A percentile compares a stretch with the other conserved stretches of the same genome.
phyloP scores from a whole-genome alignment of 805 yeast species.

The Yarrowia deformans region DNA sequence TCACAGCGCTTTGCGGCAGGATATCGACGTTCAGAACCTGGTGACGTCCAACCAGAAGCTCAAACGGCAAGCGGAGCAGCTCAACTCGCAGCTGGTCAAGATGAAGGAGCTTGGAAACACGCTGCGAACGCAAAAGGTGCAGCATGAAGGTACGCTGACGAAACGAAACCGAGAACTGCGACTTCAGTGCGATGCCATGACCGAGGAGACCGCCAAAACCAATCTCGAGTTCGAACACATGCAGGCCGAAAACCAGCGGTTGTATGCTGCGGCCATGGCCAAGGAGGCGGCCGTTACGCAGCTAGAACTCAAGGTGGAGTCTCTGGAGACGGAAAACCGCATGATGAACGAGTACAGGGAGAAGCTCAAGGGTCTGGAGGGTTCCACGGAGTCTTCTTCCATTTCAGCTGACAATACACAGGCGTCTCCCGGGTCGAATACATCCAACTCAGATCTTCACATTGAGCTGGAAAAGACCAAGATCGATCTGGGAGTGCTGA shows the following conservation, averaged over 20 bases:
- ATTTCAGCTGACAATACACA: neutral
- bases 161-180: constrained; percentile 49
- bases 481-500: constrained; percentile 37
- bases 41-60: constrained; percentile 47
- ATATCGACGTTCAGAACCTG: constrained; percentile 48
- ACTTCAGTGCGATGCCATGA: constrained; percentile 44
- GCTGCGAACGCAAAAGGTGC: constrained; percentile 50
- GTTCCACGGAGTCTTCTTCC: neutral
- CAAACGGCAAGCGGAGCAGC: constrained; percentile 44
- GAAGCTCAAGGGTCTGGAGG: constrained; percentile 13
- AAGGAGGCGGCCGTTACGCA: constrained; percentile 47
- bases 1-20: constrained; percentile 46
- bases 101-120: constrained; percentile 49
- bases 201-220: constrained; percentile 44
- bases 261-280: constrained; percentile 49
- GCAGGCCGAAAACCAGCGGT: constrained; percentile 47
- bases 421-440: constrained; percentile 4
- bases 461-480: constrained; percentile 25
- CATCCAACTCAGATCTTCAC: constrained; percentile 28
- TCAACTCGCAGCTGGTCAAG: constrained; percentile 48
- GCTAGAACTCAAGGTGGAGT: constrained; percentile 43
- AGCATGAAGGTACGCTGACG: constrained; percentile 51
- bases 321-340: constrained; percentile 17
- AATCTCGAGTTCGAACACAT: constrained; percentile 47
- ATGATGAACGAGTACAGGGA: constrained; percentile 18